Conservation (phyloP, 2,329 filamentous ascomycete species). For the Lasiodiplodia sp. region DNA sequence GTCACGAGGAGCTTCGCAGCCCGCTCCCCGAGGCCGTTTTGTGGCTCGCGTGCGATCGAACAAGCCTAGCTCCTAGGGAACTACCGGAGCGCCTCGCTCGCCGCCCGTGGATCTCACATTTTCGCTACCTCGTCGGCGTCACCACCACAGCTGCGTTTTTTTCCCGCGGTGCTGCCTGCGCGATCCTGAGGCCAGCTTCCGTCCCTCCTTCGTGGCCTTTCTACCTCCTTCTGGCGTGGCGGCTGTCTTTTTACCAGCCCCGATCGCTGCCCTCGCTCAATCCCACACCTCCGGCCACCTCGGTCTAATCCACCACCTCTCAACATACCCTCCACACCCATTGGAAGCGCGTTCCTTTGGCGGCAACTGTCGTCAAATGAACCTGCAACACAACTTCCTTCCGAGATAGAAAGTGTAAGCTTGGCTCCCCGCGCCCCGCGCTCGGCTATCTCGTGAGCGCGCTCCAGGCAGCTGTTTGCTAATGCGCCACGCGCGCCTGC, state of each 20-base stretch:
- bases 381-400: conserved; percentile 79
- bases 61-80: conserved; percentile 20
- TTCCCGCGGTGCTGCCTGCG: conserved; percentile 20
- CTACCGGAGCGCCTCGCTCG: conserved; percentile 12
- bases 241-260: conserved; percentile 10
- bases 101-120: conserved; percentile 20
- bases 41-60: conserved; percentile 1
- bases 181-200: conserved; percentile 20
- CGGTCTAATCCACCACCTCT: conserved; percentile 3
- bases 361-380: conserved; percentile 95
- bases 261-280: background rate
- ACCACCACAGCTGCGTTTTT: conserved; percentile 18
- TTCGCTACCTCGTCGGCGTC: conserved; percentile 19
- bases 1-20: conserved; percentile 16
- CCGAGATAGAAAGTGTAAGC: conserved; percentile 69
- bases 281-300: background rate
- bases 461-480: conserved; percentile 29
- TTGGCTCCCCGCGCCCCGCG: conserved; percentile 7
- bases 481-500: conserved; percentile 19
- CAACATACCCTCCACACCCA: conserved; percentile 29
- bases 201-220: conserved; percentile 14
- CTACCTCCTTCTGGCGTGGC: conserved; percentile 1
- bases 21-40: background rate
- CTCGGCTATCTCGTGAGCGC: conserved; percentile 16
- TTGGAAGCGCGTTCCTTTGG: conserved; percentile 84